phyloP scores from a whole-genome alignment of 2,329 filamentous ascomycete species.

The Fusarium sp. region DNA sequence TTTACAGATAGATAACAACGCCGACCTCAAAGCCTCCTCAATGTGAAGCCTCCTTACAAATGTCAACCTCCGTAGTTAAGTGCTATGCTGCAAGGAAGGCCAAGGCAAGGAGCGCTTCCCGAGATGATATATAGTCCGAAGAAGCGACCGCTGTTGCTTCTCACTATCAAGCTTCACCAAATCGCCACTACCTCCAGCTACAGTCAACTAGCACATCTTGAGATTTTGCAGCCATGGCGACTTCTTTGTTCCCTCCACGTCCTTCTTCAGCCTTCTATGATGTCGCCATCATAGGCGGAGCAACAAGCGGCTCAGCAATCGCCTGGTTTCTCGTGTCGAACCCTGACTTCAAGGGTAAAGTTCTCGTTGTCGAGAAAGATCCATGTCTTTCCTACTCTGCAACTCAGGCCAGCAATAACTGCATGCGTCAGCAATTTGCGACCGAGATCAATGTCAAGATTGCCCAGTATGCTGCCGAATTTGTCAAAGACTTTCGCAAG shows the following conservation, averaged over 20 bases:
- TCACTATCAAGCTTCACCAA: not conserved
- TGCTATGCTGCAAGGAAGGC: not conserved
- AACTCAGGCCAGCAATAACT: conserved; percentile 21
- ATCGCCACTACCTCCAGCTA: too few relatives aligned
- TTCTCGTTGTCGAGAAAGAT: conserved; percentile 11
- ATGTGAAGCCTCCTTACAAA: too few relatives aligned
- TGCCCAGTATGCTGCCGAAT: conserved; percentile 11
- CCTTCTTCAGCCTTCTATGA: not conserved
- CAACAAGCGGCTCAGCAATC: conserved; percentile 19
- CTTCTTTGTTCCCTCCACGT: not conserved
- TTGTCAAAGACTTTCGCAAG: conserved; percentile 10
- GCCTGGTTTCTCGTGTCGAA: conserved; percentile 19
- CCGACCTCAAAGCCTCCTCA: not conserved
- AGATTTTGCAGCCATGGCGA: not conserved
- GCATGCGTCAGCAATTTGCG: conserved; percentile 22
- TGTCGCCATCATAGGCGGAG: conserved; percentile 8
- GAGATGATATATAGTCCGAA: not conserved
- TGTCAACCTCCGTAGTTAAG: not conserved
- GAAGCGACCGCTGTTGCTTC: too few relatives aligned
- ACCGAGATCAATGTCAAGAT: conserved; percentile 19
- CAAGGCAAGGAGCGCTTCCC: too few relatives aligned
- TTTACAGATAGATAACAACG: too few relatives aligned
- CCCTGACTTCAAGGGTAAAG: conserved; percentile 9
- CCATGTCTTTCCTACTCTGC: conserved; percentile 5
- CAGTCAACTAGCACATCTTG: too few relatives aligned